Conservation (phyloP, 495 filamentous ascomycete species). For the Penicillium canescens region DNA sequence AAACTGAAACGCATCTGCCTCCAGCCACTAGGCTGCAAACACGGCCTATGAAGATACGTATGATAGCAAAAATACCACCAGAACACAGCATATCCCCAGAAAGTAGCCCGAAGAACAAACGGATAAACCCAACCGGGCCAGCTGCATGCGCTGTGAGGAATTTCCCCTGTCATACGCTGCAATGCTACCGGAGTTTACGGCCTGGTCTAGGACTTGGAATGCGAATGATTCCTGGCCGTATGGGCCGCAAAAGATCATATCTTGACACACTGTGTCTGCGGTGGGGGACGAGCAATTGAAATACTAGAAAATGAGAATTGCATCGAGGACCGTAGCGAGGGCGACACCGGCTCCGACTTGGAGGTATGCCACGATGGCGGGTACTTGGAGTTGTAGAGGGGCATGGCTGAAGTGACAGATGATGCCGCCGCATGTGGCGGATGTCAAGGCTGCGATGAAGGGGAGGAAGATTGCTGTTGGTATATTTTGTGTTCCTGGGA, state of each 20-base stretch:
- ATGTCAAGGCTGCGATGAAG: constrained; percentile 29
- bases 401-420: constrained; percentile 20
- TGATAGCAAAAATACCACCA: constrained; percentile 37
- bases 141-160: constrained; percentile 28
- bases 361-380: constrained; percentile 34
- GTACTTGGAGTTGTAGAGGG: constrained; percentile 28
- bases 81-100: constrained; percentile 34
- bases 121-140: constrained; percentile 12
- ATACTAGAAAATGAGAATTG: constrained; percentile 26
- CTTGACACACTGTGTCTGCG: constrained; percentile 26
- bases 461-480: constrained; percentile 25
- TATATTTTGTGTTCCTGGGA: constrained; percentile 19
- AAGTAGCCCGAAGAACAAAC: constrained; percentile 25
- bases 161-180: constrained; percentile 25
- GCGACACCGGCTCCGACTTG: constrained; percentile 29
- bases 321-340: constrained; percentile 20
- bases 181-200: constrained; percentile 20
- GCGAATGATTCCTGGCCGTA: constrained; percentile 36
- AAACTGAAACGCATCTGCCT: constrained; percentile 20
- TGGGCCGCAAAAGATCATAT: constrained; percentile 41
- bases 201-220: constrained; percentile 26
- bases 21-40: constrained; percentile 21
- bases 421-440: constrained; percentile 31
- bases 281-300: constrained; percentile 21
- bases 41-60: constrained; percentile 31